A percentile compares a stretch with the other conserved stretches of the same genome.
Conservation (phyloP, 139 green algal genomes). For the Dunaliella primolecta region DNA sequence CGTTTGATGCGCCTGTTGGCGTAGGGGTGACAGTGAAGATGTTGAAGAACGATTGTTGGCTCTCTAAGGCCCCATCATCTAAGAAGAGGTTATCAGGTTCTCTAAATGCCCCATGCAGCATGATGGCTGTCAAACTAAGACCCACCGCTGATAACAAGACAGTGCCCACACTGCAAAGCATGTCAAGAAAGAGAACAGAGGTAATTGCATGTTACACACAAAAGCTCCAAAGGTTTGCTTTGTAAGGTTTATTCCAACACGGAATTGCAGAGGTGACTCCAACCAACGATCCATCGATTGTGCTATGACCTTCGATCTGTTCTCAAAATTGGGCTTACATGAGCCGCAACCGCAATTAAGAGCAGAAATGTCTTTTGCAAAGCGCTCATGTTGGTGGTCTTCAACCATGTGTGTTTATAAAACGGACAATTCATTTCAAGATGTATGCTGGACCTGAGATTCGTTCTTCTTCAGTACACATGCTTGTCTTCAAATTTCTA, state of each 20-base stretch:
- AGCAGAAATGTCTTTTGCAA: no score
- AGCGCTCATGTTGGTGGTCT: no score
- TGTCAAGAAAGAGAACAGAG: no score
- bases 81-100: slow-evolving; percentile 52
- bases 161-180: slow-evolving; percentile 72
- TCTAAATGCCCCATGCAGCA: slow-evolving; percentile 61
- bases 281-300: neutral
- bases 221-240: no score
- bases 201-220: no score
- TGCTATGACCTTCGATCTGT: neutral
- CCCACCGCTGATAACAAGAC: slow-evolving; percentile 83
- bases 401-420: no score
- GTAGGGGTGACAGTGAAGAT: slow-evolving; percentile 20
- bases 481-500: no score
- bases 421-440: no score
- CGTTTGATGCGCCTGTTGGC: no score
- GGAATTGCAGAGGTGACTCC: neutral
- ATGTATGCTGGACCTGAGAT: no score
- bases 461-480: no score
- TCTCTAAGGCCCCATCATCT: slow-evolving; percentile 29
- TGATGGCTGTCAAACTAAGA: slow-evolving; percentile 64
- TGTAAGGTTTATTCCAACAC: neutral
- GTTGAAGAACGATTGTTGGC: slow-evolving; percentile 22
- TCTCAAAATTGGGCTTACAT: neutral
- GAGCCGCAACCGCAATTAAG: neutral